phyloP scores from a whole-genome alignment of 2,329 filamentous ascomycete species.

The Phyllosticta citribraziliensis region DNA sequence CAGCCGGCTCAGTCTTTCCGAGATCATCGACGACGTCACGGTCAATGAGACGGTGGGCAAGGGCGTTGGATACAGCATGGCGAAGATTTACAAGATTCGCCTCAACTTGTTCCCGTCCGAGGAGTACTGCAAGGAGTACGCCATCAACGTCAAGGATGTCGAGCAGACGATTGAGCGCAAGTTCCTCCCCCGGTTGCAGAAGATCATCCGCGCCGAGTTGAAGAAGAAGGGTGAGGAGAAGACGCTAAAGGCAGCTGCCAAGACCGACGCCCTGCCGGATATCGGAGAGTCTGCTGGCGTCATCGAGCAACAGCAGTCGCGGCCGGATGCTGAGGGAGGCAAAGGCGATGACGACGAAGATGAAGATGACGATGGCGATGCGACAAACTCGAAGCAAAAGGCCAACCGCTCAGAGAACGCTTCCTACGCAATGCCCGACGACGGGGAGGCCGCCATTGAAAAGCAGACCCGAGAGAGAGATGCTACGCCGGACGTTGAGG shows the following conservation, averaged over 20 bases:
- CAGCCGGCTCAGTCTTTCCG: constrained; percentile 71
- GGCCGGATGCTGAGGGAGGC: constrained; percentile 38
- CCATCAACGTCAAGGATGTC: constrained; percentile 69
- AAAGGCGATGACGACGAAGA: constrained; percentile 67
- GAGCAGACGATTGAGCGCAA: constrained; percentile 69
- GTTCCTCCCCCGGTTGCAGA: constrained; percentile 63
- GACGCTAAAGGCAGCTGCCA: constrained; percentile 40
- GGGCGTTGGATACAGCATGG: constrained; percentile 57
- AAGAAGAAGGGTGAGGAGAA: constrained; percentile 62
- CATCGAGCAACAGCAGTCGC: constrained; percentile 40
- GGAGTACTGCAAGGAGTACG: constrained; percentile 80
- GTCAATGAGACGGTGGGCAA: constrained; percentile 72
- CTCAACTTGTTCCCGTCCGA: constrained; percentile 74
- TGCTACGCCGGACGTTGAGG: constrained; percentile 47
- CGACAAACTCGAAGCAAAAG: constrained; percentile 61
- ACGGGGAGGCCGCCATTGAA: constrained; percentile 73
- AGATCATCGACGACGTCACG: constrained; percentile 70
- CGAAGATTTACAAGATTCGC: constrained; percentile 76
- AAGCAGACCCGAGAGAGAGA: constrained; percentile 48
- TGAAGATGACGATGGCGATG: constrained; percentile 63
- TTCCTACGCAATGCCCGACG: constrained; percentile 86
- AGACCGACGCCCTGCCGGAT: constrained; percentile 59
- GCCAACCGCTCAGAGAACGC: constrained; percentile 72
- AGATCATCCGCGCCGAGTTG: constrained; percentile 63
- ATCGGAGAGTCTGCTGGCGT: constrained; percentile 56